These are phyloP conservation scores for Odontarrhena argentea DNA, from an alignment of 345 rosid genomes.

Conservation along the genomic window DNA sequence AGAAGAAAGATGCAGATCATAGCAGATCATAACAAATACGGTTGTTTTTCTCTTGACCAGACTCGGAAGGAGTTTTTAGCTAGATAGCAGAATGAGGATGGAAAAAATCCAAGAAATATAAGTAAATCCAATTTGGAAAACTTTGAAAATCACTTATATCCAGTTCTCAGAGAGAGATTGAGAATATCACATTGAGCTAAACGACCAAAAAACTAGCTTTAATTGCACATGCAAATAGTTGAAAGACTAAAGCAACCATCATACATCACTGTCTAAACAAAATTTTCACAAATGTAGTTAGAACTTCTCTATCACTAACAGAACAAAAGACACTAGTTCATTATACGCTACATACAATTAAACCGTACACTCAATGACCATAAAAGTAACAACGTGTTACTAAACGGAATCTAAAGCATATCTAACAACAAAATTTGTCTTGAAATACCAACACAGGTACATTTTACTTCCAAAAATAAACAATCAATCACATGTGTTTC, in stretches of 20 bases:
- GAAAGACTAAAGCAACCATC: conserved; percentile 23
- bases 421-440: conserved; percentile 12
- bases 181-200: conserved; percentile 10
- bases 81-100: background rate
- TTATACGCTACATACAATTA: conserved; percentile 6
- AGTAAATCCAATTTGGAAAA: conserved; percentile 8
- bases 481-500: conserved; percentile 18
- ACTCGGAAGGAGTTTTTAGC: background rate
- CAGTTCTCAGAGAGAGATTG: conserved; percentile 2
- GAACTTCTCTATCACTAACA: conserved; percentile 18
- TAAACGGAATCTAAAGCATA: background rate
- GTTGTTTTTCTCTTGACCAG: background rate
- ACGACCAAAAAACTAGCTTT: conserved; percentile 25
- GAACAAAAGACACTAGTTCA: background rate
- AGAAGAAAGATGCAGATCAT: conserved; percentile 1
- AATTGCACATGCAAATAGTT: conserved; percentile 21
- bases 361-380: background rate
- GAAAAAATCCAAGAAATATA: background rate
- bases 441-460: background rate
- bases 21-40: conserved; percentile 1
- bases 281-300: background rate
- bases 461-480: background rate
- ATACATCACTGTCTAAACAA: conserved; percentile 3
- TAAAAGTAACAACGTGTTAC: conserved; percentile 7
- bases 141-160: conserved; percentile 5